Evolutionary conservation across 495 filamentous ascomycete species (phyloP).

Genomic region (Penicillium atrosanguineum): DNA sequence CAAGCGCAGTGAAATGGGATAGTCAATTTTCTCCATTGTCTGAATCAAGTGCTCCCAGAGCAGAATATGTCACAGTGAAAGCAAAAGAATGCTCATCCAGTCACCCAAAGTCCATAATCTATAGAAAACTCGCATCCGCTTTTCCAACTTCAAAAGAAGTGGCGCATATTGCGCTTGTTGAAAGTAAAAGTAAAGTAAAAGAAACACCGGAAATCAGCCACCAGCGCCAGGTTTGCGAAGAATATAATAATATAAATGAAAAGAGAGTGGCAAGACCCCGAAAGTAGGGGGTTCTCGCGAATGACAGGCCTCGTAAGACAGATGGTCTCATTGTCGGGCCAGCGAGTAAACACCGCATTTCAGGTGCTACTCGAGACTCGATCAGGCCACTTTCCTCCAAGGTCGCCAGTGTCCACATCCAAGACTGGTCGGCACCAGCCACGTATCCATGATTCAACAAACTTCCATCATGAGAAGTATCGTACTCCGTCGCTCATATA

Average conservation of each 20-base stretch:
- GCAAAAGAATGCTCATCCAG: slow-evolving; percentile 4
- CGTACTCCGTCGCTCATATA: slow-evolving; percentile 24
- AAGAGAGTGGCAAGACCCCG: slow-evolving; percentile 11
- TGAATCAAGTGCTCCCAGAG: slow-evolving; percentile 22
- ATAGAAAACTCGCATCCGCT: slow-evolving; percentile 18
- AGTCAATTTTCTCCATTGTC: slow-evolving; percentile 2
- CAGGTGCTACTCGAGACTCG: not conserved
- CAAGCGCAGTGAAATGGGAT: not conserved
- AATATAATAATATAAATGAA: slow-evolving; percentile 17
- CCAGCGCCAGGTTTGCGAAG: slow-evolving; percentile 36
- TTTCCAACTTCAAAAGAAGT: slow-evolving; percentile 22
- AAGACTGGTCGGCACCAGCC: slow-evolving; percentile 7
- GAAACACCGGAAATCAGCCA: slow-evolving; percentile 37
- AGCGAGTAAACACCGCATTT: not conserved
- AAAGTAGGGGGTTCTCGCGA: not conserved
- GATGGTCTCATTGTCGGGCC: not conserved
- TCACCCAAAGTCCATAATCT: slow-evolving; percentile 19
- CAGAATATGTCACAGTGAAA: slow-evolving; percentile 23
- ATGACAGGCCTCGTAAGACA: not conserved
- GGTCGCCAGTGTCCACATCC: slow-evolving; percentile 9
- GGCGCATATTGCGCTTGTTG: slow-evolving; percentile 21
- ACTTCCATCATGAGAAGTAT: slow-evolving; percentile 22
- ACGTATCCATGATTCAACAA: slow-evolving; percentile 9
- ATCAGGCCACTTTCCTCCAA: slow-evolving; percentile 1
- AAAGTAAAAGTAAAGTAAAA: slow-evolving; percentile 17